These are phyloP conservation scores for Alternaria sp. DNA, from an alignment of 2,329 filamentous ascomycete genomes.

Conservation along the genomic window DNA sequence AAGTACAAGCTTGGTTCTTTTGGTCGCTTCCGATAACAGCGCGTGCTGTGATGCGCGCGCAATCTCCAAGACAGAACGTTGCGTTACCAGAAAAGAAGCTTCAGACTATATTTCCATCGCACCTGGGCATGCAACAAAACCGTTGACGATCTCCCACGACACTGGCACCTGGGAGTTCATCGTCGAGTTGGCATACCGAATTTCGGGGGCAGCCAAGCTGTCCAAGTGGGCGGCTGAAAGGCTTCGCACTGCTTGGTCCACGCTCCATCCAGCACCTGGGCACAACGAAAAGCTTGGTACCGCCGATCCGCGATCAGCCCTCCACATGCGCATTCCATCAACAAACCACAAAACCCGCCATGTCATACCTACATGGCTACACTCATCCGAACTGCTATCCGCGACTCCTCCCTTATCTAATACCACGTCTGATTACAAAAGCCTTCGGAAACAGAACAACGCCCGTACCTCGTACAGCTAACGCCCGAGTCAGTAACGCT, in stretches of 20 bases:
- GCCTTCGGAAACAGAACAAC: not conserved
- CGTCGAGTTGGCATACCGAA: not conserved
- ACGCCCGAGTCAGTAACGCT: not conserved
- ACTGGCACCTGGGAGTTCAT: not conserved
- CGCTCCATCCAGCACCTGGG: not conserved
- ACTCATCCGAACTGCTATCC: not conserved
- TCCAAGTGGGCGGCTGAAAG: not conserved
- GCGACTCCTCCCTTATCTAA: not conserved
- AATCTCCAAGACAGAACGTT: not conserved
- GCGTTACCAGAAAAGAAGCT: not conserved
- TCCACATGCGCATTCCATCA: not conserved
- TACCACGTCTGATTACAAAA: not conserved
- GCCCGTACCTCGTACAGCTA: not conserved
- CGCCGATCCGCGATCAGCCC: not conserved
- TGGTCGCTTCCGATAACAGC: not conserved
- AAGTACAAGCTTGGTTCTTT: not conserved
- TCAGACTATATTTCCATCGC: not conserved
- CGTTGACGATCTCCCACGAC: not conserved
- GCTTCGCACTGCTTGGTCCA: conserved; percentile 10
- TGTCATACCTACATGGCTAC: not conserved
- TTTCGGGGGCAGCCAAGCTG: conserved; percentile 3
- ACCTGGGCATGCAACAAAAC: not conserved
- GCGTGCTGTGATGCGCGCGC: not conserved
- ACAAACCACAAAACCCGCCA: not conserved
- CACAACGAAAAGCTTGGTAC: conserved; percentile 1